A percentile compares a stretch with the other conserved stretches of the same genome.
These are phyloP conservation scores for Alternaria arborescens DNA, from an alignment of 2,329 filamentous ascomycete genomes.

Conservation along the genomic window DNA sequence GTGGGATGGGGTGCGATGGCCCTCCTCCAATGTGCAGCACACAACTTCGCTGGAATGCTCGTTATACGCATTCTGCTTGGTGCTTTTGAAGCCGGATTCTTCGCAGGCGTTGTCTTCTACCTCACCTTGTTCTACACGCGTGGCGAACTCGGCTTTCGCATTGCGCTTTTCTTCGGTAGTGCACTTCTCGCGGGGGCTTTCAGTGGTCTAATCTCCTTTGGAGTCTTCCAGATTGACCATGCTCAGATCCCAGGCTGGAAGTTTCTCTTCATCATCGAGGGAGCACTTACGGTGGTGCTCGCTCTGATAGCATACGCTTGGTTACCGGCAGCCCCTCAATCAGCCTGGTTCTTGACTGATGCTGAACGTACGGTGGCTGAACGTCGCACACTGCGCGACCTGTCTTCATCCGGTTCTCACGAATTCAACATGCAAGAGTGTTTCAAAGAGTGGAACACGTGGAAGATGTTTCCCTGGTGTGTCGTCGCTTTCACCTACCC, in stretches of 20 bases:
- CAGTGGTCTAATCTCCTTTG: constrained; percentile 53
- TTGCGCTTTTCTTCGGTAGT: constrained; percentile 57
- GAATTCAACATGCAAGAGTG: constrained; percentile 53
- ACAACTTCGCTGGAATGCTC: constrained; percentile 57
- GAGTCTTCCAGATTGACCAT: constrained; percentile 60
- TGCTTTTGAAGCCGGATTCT: constrained; percentile 63
- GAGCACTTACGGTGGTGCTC: constrained; percentile 45
- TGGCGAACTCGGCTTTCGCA: constrained; percentile 55
- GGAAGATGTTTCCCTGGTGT: constrained; percentile 57
- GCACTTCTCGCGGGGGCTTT: constrained; percentile 54
- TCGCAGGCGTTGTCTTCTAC: constrained; percentile 62
- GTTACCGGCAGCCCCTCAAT: constrained; percentile 44
- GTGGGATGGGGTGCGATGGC: constrained; percentile 60
- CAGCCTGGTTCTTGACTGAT: constrained; percentile 52
- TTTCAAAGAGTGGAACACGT: constrained; percentile 55
- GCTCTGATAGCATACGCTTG: constrained; percentile 44
- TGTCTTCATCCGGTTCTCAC: constrained; percentile 49
- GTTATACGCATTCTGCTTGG: constrained; percentile 61
- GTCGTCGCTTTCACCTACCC: constrained; percentile 60
- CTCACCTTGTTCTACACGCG: constrained; percentile 45
- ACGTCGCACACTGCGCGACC: constrained; percentile 49
- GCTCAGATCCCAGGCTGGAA: constrained; percentile 57
- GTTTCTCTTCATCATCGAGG: constrained; percentile 57
- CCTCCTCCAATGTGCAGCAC: constrained; percentile 59
- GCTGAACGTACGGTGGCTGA: constrained; percentile 53